Conservation (phyloP, 2,329 filamentous ascomycete genomes). For the Paramyrothecium sp. region DNA sequence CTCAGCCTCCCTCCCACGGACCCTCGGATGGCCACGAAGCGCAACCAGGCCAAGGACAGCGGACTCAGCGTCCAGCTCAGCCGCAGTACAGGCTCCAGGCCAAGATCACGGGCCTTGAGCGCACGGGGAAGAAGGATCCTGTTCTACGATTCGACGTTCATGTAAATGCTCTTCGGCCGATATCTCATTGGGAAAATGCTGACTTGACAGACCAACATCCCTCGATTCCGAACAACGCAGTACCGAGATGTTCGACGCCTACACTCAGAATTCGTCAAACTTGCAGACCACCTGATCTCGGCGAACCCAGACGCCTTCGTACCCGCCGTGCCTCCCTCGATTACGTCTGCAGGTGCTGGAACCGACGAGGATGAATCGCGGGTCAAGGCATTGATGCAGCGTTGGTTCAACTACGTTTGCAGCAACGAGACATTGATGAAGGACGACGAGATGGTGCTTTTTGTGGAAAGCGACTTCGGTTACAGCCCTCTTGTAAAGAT, state of each 20-base stretch:
- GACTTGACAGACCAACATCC: conserved; percentile 82
- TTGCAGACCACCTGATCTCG: conserved; percentile 93
- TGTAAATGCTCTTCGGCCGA: conserved; percentile 48
- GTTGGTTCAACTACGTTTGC: conserved; percentile 94
- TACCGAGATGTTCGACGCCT: conserved; percentile 95
- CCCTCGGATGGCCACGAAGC: conserved; percentile 8
- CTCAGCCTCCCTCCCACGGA: conserved; percentile 22
- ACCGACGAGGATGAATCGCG: conserved; percentile 93
- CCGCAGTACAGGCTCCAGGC: conserved; percentile 84
- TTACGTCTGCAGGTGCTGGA: conserved; percentile 90
- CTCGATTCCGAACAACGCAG: conserved; percentile 94
- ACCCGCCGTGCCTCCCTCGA: conserved; percentile 89
- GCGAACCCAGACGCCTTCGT: conserved; percentile 97
- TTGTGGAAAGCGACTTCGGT: conserved; percentile 98
- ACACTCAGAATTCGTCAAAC: conserved; percentile 93
- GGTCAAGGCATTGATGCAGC: conserved; percentile 85
- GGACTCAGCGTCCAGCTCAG: conserved; percentile 56
- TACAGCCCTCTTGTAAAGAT: conserved; percentile 94
- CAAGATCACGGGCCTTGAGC: conserved; percentile 91
- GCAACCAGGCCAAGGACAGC: conserved; percentile 35
- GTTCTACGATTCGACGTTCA: conserved; percentile 95
- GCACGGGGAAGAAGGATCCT: conserved; percentile 92
- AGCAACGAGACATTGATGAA: conserved; percentile 88
- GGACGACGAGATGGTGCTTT: conserved; percentile 96
- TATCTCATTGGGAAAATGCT: conserved; percentile 11